Evolutionary conservation across 164 flowering plant species (phyloP), one percentile per base, ranked within the genome.

Genomic region (Litsea cubeba): DNA sequence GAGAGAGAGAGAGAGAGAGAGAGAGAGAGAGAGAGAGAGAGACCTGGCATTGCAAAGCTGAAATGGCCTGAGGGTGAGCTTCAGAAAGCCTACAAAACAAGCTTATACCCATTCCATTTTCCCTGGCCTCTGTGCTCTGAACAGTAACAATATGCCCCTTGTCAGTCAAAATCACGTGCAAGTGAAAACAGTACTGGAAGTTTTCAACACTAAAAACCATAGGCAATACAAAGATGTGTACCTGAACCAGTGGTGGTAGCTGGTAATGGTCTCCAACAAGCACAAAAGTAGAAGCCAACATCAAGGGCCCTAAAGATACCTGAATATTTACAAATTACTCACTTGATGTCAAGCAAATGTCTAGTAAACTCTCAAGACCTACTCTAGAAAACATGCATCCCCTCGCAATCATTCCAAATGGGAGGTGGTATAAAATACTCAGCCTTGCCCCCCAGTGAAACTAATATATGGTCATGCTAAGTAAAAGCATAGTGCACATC

Each of bases 181-280:
- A 46, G 66, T 20, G 54, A 25, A 15, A 54, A 75, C 15, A 62
- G 22, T 15, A 51, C 3, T 54, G 14, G 63, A 17, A 50, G 11
- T 17, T 30, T 46, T n/a, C 28, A 71, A 50, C 20, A 72, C 3
- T 20, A 25, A 71, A 35, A 77, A 80, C 63, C 46, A 30, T 23
- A 63, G 64, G 18, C 32, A 12, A 18, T 23, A 70, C n/a, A 35
- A 60, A 8, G n/a, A 12, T 6, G 26, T 30, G 75, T 79, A 92
- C 99, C 89, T 92, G 91, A 50, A 96, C 97, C 30, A 96, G 95
- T 51, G 99, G 99, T 23, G 99, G 98, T 71, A 96, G 82, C 80
- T 96, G 99, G 86, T 96, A 96, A 85, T 94, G 97, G 80, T 96
- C 99, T 73, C 99, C 99, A 80, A 96, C 99, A 72, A 96, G 97